Base-by-base conservation (phyloP, 164 flowering plant genomes). In the Magnolia sinica region DNA sequence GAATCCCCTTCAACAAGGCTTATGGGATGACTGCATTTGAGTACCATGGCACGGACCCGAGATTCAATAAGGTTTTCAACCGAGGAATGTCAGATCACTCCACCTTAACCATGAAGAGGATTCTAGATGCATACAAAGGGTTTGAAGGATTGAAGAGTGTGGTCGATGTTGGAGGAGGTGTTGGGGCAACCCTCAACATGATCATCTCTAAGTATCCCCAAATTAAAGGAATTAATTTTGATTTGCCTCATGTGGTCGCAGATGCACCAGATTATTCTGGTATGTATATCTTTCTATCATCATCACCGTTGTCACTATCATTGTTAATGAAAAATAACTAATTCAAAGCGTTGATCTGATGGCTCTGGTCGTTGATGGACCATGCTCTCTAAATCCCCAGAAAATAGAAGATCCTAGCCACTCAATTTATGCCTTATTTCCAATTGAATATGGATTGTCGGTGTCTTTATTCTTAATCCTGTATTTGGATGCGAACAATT, bases 101-200 rank as follows among this genome's bases (percentile, higher is more conserved):
- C 67, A 18, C 71, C 4, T 14, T 83, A 22, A 3, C 73, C 18
- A 79, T 78, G 83, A 71, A 50, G 24, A 79, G 70, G 22, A 55
- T 86, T 51, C 76, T 86, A 27, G 76, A 83, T 3, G 76, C 11
- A 14, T 82, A 82, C 75, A 79, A 76, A 45, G 86, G 86, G n/a
- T 86, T 86, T 51, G 79, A 82, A 24, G 82, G 80, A 18, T 10
- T 82, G 11, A 68, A 37, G 29, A 37, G 61, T 11, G 0, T 83
- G 75, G 83, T 83, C 7, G 88, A 85, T 76, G 88, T 85, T 0
- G 88, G 86, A 8, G 86, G 88, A 13, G 85, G 84, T 4, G 22
- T 66, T 37, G 86, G 85, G 1, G 75, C 74, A 19, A 58, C 74
- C 18, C 84, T 86, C 10, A 73, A 70, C 61, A 52, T 75, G 67